These are phyloP conservation scores for Apiotrichum sp. DNA, from an alignment of 1,284 basidiomycete genomes.

Conservation along the genomic window DNA sequence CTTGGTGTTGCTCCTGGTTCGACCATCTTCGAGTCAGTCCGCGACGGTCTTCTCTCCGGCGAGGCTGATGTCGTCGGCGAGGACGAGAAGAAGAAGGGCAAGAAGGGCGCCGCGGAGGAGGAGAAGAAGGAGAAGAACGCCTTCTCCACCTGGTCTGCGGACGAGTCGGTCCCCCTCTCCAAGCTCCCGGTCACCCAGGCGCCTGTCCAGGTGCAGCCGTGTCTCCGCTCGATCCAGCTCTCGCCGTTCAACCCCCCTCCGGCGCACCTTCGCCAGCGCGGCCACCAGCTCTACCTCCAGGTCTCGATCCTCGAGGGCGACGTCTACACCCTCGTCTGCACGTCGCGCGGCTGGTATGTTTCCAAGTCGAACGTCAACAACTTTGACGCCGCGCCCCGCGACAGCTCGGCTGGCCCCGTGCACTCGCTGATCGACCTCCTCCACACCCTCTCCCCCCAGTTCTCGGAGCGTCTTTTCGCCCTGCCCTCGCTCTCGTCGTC, in stretches of 20 bases:
- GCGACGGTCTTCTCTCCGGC: conserved; percentile 42
- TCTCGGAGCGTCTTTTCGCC: conserved; percentile 43
- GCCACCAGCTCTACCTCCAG: conserved; percentile 55
- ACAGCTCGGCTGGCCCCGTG: conserved; percentile 34
- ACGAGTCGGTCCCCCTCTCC: conserved; percentile 29
- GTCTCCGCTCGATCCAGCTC: conserved; percentile 50
- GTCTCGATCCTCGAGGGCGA: conserved; percentile 55
- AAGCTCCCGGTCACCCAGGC: conserved; percentile 42
- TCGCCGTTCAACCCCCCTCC: conserved; percentile 57
- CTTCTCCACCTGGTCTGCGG: conserved; percentile 46
- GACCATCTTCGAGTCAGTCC: conserved; percentile 51
- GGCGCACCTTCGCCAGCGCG: conserved; percentile 51
- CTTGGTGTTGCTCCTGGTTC: conserved; percentile 49
- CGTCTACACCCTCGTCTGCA: conserved; percentile 51
- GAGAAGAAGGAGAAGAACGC: conserved; percentile 38
- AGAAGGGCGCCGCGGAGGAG: conserved; percentile 25
- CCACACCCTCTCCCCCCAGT: conserved; percentile 48
- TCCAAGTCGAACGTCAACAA: conserved; percentile 48
- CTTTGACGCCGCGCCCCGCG: conserved; percentile 49
- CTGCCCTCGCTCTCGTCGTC: conserved; percentile 34
- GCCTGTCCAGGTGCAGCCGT: conserved; percentile 37
- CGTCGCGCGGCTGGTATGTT: conserved; percentile 54
- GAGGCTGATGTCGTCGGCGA: conserved; percentile 26
- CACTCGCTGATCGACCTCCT: conserved; percentile 54
- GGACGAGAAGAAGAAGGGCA: conserved; percentile 27